Conservation (phyloP, 176 grass and related monocot species). For the Thinopyrum elongatum region DNA sequence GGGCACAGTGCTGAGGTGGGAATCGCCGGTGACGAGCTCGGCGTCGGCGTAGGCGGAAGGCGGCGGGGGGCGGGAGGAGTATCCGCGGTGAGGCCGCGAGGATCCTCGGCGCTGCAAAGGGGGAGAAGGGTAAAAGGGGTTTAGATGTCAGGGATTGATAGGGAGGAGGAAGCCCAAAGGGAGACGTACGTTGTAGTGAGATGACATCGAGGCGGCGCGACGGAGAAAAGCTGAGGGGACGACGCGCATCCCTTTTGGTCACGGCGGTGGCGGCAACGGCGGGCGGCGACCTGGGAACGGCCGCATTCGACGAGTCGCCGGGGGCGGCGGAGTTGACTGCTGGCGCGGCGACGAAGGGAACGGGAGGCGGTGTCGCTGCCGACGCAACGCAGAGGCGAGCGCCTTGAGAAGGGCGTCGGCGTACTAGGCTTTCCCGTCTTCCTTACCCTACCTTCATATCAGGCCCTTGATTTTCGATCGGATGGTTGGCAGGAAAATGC, state of each 20-base stretch:
- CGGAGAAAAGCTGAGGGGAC: slow-evolving; percentile 15
- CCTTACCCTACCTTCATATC: not conserved
- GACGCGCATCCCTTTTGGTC: slow-evolving; percentile 34
- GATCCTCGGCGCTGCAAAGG: slow-evolving; percentile 44
- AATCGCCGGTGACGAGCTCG: slow-evolving; percentile 41
- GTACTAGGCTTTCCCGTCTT: not conserved
- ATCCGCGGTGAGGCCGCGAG: slow-evolving; percentile 23
- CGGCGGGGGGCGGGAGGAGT: slow-evolving; percentile 19
- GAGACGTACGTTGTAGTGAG: slow-evolving; percentile 35
- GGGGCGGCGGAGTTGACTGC: slow-evolving; percentile 21
- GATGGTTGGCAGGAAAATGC: not conserved
- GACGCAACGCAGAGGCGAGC: not conserved
- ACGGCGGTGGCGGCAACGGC: slow-evolving; percentile 2
- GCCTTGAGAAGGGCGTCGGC: not conserved
- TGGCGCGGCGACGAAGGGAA: not conserved
- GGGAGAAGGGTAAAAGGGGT: not conserved
- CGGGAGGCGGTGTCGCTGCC: not conserved
- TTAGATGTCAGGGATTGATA: slow-evolving; percentile 18
- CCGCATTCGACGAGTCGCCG: slow-evolving; percentile 27
- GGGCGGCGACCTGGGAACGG: not conserved
- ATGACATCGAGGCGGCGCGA: slow-evolving; percentile 45
- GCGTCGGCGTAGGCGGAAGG: not conserved
- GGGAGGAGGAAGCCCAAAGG: not conserved
- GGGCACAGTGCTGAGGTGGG: slow-evolving; percentile 30
- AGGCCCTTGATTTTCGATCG: not conserved